Evolutionary conservation across 768 basidiomycete species (phyloP).

Genomic region (Panaeolus cyanescens): DNA sequence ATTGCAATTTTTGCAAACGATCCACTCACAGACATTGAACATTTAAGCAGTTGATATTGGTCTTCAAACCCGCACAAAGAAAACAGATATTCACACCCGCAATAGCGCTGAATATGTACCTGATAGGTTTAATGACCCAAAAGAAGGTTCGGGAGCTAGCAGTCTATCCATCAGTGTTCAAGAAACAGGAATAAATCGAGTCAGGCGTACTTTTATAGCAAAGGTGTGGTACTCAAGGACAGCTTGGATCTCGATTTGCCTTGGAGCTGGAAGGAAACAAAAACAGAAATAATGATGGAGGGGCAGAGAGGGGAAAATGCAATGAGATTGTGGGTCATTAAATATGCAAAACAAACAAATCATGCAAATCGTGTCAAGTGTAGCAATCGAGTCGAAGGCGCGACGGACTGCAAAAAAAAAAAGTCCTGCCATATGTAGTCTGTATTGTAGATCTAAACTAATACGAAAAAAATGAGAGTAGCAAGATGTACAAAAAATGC

Average conservation of each 20-base stretch:
- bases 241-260: not conserved
- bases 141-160: too few relatives aligned
- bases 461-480: conserved; percentile 1
- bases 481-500: conserved; percentile 2
- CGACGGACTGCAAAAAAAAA: conserved; percentile 1
- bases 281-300: not conserved
- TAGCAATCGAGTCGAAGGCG: not conserved
- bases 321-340: not conserved
- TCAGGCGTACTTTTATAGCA: too few relatives aligned
- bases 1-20: not conserved
- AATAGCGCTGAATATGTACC: not conserved
- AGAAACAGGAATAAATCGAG: too few relatives aligned
- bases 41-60: not conserved
- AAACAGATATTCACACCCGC: not conserved
- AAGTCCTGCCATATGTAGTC: conserved; percentile 3
- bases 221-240: too few relatives aligned
- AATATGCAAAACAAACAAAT: conserved; percentile 2
- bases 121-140: not conserved
- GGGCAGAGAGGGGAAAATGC: not conserved
- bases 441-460: conserved; percentile 3
- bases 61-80: too few relatives aligned
- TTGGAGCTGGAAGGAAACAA: not conserved
- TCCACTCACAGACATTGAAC: not conserved
- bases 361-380: conserved; percentile 2
- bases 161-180: too few relatives aligned